These are phyloP conservation scores for Thielaviopsis populi DNA, from an alignment of 2,329 filamentous ascomycete genomes.

Conservation along the genomic window DNA sequence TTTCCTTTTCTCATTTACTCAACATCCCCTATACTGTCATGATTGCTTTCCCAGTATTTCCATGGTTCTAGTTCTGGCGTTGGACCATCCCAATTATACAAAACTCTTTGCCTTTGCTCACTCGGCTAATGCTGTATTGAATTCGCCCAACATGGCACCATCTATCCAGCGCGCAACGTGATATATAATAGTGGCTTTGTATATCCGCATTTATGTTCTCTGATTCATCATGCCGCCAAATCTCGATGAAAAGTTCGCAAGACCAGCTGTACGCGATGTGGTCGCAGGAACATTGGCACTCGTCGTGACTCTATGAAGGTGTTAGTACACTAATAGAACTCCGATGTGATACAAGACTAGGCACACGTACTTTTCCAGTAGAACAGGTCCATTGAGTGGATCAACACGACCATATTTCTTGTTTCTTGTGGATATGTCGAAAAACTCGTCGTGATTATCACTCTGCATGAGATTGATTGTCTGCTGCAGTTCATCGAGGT, in stretches of 20 bases:
- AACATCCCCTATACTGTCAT: too few species aligned
- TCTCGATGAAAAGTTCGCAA: conserved; percentile 58
- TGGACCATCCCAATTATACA: background rate
- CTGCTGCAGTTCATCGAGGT: conserved; percentile 84
- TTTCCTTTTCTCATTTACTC: background rate
- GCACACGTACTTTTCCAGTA: conserved; percentile 74
- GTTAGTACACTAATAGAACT: conserved; percentile 17
- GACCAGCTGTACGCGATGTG: conserved; percentile 41
- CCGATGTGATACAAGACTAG: background rate
- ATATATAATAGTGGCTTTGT: background rate
- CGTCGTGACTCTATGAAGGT: conserved; percentile 43
- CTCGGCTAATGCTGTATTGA: background rate
- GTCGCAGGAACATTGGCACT: conserved; percentile 38
- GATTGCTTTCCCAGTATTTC: background rate
- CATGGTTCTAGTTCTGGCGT: background rate
- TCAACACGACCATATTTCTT: conserved; percentile 91
- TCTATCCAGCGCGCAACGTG: background rate
- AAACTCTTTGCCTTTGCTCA: background rate
- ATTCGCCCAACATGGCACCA: background rate
- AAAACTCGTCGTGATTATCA: conserved; percentile 93
- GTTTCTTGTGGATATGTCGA: conserved; percentile 76
- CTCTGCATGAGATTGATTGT: conserved; percentile 76
- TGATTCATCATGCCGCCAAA: conserved; percentile 37
- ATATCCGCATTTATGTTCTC: background rate
- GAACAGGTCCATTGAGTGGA: conserved; percentile 68